Percentiles rank a stretch among this genome's conserved stretches.
Evolutionary conservation across 2,329 filamentous ascomycete genomes (phyloP).

Genomic region (Neocatenulostroma microsporum): DNA sequence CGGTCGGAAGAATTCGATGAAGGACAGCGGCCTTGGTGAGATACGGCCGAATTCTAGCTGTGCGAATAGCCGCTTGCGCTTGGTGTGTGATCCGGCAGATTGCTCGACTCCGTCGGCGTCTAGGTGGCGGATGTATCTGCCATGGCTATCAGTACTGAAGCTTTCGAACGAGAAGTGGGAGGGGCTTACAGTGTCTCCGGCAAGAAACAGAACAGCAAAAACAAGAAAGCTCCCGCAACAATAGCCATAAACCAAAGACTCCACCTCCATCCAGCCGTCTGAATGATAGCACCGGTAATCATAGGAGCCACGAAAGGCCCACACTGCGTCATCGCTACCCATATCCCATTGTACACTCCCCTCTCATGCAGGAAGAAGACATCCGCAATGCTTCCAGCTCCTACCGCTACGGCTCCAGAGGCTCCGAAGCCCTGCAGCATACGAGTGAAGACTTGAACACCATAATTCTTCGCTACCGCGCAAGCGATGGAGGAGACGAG

Average conservation of each 20-base stretch:
- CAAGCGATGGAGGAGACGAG: neutral
- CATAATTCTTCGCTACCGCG: neutral
- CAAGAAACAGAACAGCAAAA: neutral
- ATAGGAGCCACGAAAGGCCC: neutral
- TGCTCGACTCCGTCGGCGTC: neutral
- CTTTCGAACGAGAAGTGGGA: neutral
- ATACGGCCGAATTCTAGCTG: neutral
- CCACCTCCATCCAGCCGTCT: neutral
- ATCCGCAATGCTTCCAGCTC: neutral
- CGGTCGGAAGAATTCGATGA: neutral
- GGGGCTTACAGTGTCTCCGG: neutral
- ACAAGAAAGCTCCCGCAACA: neutral
- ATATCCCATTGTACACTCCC: neutral
- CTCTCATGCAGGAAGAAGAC: neutral
- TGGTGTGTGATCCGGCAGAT: neutral
- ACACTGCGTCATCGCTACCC: neutral
- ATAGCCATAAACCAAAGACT: neutral
- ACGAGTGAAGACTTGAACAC: neutral
- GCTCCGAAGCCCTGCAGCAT: neutral
- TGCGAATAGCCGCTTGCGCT: neutral
- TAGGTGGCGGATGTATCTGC: neutral
- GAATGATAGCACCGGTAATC: neutral
- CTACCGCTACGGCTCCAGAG: neutral
- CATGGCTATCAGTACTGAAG: neutral
- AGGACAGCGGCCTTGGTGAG: neutral